phyloP scores from a whole-genome alignment of 441 rosid genomes.

The Erodium chrysanthum region DNA sequence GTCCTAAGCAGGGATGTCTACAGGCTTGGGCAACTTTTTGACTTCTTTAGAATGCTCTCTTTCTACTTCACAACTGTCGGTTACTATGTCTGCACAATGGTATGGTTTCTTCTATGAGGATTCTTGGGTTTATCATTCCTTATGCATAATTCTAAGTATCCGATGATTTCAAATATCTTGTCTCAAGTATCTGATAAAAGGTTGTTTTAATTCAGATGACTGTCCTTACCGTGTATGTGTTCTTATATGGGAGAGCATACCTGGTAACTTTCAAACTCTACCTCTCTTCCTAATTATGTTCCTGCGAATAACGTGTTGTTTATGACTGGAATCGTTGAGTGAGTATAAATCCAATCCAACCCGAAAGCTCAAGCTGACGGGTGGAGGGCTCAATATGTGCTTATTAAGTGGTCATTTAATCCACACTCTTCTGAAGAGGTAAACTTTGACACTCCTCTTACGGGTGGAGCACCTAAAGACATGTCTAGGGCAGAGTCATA shows the following conservation, averaged over 20 bases:
- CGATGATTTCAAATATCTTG: neutral
- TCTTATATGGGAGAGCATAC: constrained; percentile 88
- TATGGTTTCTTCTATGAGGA: constrained; percentile 25
- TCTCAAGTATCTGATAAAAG: neutral
- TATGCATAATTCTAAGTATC: neutral
- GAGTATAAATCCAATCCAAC: neutral
- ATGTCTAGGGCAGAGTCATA: no score
- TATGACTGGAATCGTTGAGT: neutral
- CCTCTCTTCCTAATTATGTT: neutral
- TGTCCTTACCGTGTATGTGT: constrained; percentile 76
- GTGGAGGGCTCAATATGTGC: no score
- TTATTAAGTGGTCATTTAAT: no score
- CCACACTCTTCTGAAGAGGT: no score
- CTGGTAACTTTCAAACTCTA: constrained; percentile 48
- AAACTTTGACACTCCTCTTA: no score
- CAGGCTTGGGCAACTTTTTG: constrained; percentile 99
- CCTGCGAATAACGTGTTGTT: neutral
- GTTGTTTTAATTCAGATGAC: constrained; percentile 45
- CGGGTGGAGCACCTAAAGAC: no score
- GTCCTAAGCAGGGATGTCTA: constrained; percentile 95
- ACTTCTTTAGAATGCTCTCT: constrained; percentile 96
- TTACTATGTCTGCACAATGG: constrained; percentile 92
- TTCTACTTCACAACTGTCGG: constrained; percentile 97
- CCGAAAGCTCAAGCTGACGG: no score
- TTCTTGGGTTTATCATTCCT: neutral